Percentiles rank a stretch among this genome's conserved stretches.
These are phyloP conservation scores for Haplosporangium gracile DNA, from an alignment of 192 early-diverging fungal species.

Conservation along the genomic window DNA sequence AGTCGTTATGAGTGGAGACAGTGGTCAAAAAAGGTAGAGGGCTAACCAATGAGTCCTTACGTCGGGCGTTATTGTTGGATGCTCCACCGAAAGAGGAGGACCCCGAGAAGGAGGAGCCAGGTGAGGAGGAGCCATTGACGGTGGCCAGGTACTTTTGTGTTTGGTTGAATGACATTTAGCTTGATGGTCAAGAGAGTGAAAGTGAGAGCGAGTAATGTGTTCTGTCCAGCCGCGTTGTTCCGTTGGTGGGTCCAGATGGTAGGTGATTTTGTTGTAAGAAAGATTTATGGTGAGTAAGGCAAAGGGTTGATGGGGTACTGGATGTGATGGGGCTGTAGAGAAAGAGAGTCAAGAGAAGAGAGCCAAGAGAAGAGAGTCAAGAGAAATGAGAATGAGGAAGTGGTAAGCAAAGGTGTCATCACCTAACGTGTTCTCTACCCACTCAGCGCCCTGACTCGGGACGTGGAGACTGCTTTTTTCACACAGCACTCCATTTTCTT, in stretches of 20 bases:
- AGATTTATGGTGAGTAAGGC: background rate
- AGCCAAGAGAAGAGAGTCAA: background rate
- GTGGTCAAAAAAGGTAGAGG: background rate
- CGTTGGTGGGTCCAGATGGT: background rate
- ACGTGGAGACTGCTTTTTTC: too few relatives aligned
- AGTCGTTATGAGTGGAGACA: background rate
- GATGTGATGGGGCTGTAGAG: background rate
- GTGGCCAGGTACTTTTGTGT: conserved; percentile 46
- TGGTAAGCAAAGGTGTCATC: too few relatives aligned
- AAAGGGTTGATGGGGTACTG: background rate
- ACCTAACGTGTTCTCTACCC: too few relatives aligned
- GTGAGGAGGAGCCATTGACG: conserved; percentile 46
- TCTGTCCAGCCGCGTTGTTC: background rate
- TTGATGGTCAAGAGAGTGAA: background rate
- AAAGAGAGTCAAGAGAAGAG: background rate
- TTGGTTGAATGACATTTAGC: conserved; percentile 34
- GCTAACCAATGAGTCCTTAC: background rate
- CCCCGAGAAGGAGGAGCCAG: conserved; percentile 21
- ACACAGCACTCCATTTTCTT: too few relatives aligned
- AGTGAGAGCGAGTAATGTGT: background rate
- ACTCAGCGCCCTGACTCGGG: too few relatives aligned
- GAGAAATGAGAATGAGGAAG: too few relatives aligned
- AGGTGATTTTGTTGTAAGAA: background rate
- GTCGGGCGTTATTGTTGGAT: conserved; percentile 17
- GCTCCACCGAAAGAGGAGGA: conserved; percentile 30